Base-by-base conservation (phyloP, 73 alveolate species). In the Symbiodinium pilosum region DNA sequence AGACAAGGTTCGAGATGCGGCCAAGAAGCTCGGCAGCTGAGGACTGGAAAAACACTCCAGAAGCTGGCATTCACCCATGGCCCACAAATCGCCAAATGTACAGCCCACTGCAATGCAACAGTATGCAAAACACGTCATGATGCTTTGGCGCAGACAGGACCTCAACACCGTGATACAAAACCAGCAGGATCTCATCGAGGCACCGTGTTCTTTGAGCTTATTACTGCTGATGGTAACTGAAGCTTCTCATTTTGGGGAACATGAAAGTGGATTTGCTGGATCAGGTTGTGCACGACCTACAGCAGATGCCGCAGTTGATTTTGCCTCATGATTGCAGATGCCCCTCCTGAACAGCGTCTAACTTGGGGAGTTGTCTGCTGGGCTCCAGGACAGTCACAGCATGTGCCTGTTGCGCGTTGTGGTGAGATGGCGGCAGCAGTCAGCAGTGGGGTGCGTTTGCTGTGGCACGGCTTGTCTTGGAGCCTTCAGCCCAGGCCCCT, bases 1-100 rank as follows among this genome's bases (percentile, higher is more conserved):
- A 9, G 97, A 91, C 83, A 91, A 71, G 47, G 97, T 91, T 30
- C 84, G 97, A 18, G 97, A 91, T 69, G 97, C 68, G 97, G 97
- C 95, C 42, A 21, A 8, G 43, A 21, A 30, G 12, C 59, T 6
- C 59, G 21, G 21, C 59, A 47, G 59, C 59, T 9, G 59, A 9
- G 14, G 59, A 47, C 59, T 47, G n/a, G n/a, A n/a, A n/a, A n/a
- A n/a, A n/a, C n/a, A n/a, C n/a, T n/a, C n/a, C n/a, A n/a, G n/a
- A n/a, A 47, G 59, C 6, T 14, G 59, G 59, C 47, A 91, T 87
- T 87, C 97, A 36, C 97, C 97, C 32, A 91, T 91, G 97, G 97
- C 97, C 88, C 71, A 91, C 97, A 91, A 91, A 88, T 87, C 28
- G 56, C 21, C 59, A 6, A 47, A 14, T 14, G 59, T 6, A 47